phyloP scores from a whole-genome alignment of 208 protist genomes.

The Tetramitus jugosus region DNA sequence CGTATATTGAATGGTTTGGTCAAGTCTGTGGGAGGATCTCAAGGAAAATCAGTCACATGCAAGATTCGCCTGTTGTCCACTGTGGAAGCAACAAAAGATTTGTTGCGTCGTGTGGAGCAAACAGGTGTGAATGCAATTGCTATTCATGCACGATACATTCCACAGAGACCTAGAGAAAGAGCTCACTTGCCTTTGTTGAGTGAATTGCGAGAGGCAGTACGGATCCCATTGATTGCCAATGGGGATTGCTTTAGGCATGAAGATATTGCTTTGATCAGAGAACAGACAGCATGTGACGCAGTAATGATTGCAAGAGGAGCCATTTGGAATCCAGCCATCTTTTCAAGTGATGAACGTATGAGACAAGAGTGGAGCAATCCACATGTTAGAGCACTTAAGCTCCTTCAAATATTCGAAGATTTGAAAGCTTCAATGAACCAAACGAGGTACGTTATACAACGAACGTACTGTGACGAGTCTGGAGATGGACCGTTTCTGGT shows the following conservation, averaged over 20 bases:
- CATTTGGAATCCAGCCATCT: slow-evolving; percentile 78
- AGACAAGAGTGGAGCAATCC: neutral
- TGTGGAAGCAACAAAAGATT: slow-evolving; percentile 41
- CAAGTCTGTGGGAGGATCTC: neutral
- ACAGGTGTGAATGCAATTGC: slow-evolving; percentile 50
- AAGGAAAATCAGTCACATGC: slow-evolving; percentile 49
- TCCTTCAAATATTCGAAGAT: no score
- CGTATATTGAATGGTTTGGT: neutral
- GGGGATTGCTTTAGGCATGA: slow-evolving; percentile 46
- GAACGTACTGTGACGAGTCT: no score
- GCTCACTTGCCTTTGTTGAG: slow-evolving; percentile 36
- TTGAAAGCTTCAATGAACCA: no score
- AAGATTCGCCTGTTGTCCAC: slow-evolving; percentile 59
- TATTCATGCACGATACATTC: slow-evolving; percentile 44
- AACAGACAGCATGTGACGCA: neutral
- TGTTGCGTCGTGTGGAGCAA: slow-evolving; percentile 39
- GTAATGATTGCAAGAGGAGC: slow-evolving; percentile 64
- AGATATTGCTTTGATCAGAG: slow-evolving; percentile 33
- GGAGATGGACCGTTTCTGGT: no score
- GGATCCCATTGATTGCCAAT: slow-evolving; percentile 53
- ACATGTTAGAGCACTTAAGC: no score
- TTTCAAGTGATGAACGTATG: slow-evolving; percentile 45
- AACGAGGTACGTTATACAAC: no score
- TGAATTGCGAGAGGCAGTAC: slow-evolving; percentile 23
- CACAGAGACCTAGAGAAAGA: slow-evolving; percentile 43